These are phyloP conservation scores for Rhizopus arrhizus DNA, from an alignment of 371 early-diverging fungal species.

Conservation along the genomic window DNA sequence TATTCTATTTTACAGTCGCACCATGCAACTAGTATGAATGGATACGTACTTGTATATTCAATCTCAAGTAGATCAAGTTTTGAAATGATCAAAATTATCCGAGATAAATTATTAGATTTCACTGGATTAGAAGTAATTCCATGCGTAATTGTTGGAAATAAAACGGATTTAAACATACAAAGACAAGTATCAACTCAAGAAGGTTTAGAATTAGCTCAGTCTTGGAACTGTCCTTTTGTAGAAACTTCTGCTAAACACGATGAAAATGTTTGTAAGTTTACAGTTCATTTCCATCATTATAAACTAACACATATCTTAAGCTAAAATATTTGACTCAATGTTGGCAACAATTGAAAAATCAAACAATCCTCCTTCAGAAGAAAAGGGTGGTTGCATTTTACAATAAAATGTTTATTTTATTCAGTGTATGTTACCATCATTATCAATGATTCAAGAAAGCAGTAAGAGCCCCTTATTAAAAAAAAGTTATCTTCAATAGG, in stretches of 20 bases:
- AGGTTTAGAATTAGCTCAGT: constrained; percentile 72
- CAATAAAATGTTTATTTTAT: neutral
- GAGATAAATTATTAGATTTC: constrained; percentile 94
- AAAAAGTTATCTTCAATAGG: too few relatives aligned
- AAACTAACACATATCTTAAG: constrained; percentile 28
- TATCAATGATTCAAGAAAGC: too few relatives aligned
- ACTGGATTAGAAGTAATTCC: constrained; percentile 90
- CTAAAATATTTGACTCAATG: constrained; percentile 69
- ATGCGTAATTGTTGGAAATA: constrained; percentile 93
- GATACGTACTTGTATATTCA: constrained; percentile 93
- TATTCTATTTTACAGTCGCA: constrained; percentile 89
- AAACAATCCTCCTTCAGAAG: constrained; percentile 62
- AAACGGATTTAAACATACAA: constrained; percentile 82
- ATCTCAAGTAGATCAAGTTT: constrained; percentile 84
- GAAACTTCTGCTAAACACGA: constrained; percentile 93
- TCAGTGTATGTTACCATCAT: too few relatives aligned
- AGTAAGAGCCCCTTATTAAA: too few relatives aligned
- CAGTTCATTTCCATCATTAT: constrained; percentile 14
- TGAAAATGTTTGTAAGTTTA: constrained; percentile 77
- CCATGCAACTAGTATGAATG: constrained; percentile 90
- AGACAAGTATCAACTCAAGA: constrained; percentile 82
- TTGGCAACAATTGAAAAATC: constrained; percentile 72
- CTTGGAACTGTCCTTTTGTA: constrained; percentile 84
- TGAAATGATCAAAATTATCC: constrained; percentile 86
- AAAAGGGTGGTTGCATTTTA: constrained; percentile 52